Percentiles rank a stretch among this genome's conserved stretches.
phyloP scores from a whole-genome alignment of 331 rosid species.

The Rosa hybrid region DNA sequence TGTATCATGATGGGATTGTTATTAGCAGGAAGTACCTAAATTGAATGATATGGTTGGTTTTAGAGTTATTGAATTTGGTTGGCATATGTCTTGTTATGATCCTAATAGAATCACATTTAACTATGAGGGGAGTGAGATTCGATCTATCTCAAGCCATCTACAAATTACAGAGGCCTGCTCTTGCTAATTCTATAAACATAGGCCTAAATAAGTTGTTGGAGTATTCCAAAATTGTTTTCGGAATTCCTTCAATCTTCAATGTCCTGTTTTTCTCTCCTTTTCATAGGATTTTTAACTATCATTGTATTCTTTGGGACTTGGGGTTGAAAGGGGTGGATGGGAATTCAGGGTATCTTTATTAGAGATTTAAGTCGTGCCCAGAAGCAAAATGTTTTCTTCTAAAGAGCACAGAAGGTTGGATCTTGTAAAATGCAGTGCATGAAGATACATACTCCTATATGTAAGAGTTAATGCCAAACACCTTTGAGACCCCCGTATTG shows the following conservation, averaged over 20 bases:
- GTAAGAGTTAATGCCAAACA: background rate
- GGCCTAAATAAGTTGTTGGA: background rate
- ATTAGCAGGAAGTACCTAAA: background rate
- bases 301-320: background rate
- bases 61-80: slow-evolving; percentile 6
- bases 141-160: slow-evolving; percentile 1
- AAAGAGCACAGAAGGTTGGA: background rate
- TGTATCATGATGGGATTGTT: background rate
- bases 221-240: background rate
- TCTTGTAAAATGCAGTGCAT: background rate
- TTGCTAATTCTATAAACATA: background rate
- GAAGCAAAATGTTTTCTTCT: background rate
- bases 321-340: background rate
- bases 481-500: background rate
- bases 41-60: background rate
- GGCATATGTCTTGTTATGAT: background rate
- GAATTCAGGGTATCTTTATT: background rate
- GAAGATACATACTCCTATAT: background rate
- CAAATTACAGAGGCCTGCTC: background rate
- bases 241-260: background rate
- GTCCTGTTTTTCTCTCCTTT: background rate
- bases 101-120: background rate
- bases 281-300: background rate
- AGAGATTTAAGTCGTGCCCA: background rate
- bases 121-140: background rate